Conservation (phyloP, 2,329 filamentous ascomycete species). For the Thyridium curvatum region DNA sequence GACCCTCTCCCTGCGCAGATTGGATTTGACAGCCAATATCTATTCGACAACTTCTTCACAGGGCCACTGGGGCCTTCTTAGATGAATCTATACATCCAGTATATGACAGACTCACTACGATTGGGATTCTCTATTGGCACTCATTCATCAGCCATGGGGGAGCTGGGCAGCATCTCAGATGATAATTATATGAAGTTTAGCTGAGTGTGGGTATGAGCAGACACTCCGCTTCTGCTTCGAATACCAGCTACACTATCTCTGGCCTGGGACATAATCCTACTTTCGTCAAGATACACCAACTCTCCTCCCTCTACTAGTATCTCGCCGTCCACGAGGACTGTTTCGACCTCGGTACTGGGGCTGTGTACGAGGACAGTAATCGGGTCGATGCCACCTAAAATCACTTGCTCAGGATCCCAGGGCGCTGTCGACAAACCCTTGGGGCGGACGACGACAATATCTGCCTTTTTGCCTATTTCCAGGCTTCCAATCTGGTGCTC, state of each 20-base stretch:
- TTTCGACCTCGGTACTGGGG: conserved; percentile 14
- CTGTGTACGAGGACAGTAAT: conserved; percentile 25
- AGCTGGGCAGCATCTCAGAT: no score
- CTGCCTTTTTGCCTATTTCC: conserved; percentile 36
- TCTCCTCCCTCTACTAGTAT: conserved; percentile 13
- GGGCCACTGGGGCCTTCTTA: no score
- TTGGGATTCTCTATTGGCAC: no score
- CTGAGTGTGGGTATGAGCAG: no score
- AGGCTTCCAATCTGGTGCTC: conserved; percentile 28
- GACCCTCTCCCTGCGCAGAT: no score
- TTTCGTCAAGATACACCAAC: conserved; percentile 15
- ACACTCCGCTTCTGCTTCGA: conserved; percentile 4
- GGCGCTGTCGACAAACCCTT: conserved; percentile 18
- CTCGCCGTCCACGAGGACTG: conserved; percentile 18
- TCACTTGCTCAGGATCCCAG: conserved; percentile 24
- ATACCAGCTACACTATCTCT: conserved; percentile 2
- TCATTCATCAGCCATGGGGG: no score
- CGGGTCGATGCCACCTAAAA: conserved; percentile 23
- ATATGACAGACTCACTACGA: no score
- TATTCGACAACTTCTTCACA: no score
- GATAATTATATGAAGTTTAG: no score
- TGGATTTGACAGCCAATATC: no score
- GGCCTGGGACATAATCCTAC: conserved; percentile 9
- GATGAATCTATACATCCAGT: no score
- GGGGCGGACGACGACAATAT: conserved; percentile 23